Conservation (phyloP, 1,139 yeast species). For the Magnusiomyces suaveolens region DNA sequence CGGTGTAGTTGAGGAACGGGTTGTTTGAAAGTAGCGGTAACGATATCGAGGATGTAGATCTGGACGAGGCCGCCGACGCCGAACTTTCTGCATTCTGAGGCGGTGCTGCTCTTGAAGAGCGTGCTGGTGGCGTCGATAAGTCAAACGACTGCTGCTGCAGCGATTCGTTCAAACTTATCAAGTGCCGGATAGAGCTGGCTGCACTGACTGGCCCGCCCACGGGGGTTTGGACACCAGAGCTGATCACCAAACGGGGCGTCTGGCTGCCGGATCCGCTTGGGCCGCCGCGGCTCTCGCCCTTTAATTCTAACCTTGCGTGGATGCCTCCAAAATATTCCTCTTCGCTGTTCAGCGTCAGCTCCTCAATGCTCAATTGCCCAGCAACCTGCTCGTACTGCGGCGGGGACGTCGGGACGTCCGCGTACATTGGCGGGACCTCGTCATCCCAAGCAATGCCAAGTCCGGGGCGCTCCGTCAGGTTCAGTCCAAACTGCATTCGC, state of each 20-base stretch:
- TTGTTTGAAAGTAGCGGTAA: not conserved
- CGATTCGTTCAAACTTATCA: not conserved
- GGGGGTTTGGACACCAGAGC: not conserved
- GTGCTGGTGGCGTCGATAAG: too few relatives aligned
- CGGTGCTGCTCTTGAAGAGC: not conserved
- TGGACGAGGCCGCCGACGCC: not conserved
- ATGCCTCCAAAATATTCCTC: conserved; percentile 4
- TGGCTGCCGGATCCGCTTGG: too few relatives aligned
- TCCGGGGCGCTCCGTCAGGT: conserved; percentile 82
- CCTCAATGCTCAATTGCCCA: conserved; percentile 27
- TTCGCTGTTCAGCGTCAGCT: conserved; percentile 10
- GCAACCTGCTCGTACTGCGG: conserved; percentile 53
- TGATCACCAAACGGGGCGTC: too few relatives aligned
- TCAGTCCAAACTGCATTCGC: conserved; percentile 83
- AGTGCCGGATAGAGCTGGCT: not conserved
- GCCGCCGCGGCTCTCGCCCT: too few relatives aligned
- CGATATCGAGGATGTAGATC: not conserved
- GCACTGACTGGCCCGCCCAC: not conserved
- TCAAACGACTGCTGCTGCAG: not conserved
- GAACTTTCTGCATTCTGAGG: not conserved
- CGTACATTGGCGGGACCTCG: conserved; percentile 95
- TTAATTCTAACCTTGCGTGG: not conserved
- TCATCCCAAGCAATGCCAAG: conserved; percentile 98
- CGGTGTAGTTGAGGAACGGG: too few relatives aligned
- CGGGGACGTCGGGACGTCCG: conserved; percentile 76